Conservation (phyloP, 2,329 filamentous ascomycete genomes). For the Seiridium cupressi region DNA sequence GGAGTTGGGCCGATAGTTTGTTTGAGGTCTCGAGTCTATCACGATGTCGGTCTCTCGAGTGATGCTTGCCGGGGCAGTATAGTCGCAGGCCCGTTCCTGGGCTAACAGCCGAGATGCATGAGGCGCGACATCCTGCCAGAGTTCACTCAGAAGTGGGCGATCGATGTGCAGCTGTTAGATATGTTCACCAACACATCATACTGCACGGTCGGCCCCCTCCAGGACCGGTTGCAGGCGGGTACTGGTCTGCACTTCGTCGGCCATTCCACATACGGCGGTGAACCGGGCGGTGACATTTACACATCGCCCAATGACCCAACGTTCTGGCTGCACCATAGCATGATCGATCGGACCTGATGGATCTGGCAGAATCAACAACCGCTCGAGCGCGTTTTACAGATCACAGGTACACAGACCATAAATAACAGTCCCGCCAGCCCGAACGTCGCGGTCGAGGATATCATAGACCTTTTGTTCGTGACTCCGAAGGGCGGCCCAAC, state of each 20-base stretch:
- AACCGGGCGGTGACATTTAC: slow-evolving; percentile 24
- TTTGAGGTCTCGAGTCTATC: no score
- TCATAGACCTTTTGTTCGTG: slow-evolving; percentile 14
- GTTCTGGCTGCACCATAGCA: slow-evolving; percentile 11
- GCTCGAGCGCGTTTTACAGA: slow-evolving; percentile 13
- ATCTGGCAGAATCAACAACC: slow-evolving; percentile 22
- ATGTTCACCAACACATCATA: not conserved
- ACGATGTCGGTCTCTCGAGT: slow-evolving; percentile 16
- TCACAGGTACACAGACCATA: slow-evolving; percentile 20
- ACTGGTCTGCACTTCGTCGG: slow-evolving; percentile 28
- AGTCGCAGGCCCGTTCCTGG: slow-evolving; percentile 17
- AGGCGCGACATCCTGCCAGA: slow-evolving; percentile 4
- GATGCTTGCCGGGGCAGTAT: slow-evolving; percentile 19
- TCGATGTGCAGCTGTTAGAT: not conserved
- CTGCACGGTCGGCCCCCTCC: not conserved
- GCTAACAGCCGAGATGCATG: slow-evolving; percentile 8
- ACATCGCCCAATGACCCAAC: not conserved
- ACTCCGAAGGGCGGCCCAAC: not conserved
- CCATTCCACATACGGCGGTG: slow-evolving; percentile 32
- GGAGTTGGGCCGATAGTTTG: no score
- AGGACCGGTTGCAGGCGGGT: not conserved
- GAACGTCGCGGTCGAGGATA: slow-evolving; percentile 20
- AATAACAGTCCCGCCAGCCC: slow-evolving; percentile 16
- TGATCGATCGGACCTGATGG: slow-evolving; percentile 23
- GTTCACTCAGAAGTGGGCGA: not conserved